A percentile compares a stretch with the other conserved stretches of the same genome.
phyloP scores from a whole-genome alignment of 306 rosid species.

The Luffa aegyptiaca region DNA sequence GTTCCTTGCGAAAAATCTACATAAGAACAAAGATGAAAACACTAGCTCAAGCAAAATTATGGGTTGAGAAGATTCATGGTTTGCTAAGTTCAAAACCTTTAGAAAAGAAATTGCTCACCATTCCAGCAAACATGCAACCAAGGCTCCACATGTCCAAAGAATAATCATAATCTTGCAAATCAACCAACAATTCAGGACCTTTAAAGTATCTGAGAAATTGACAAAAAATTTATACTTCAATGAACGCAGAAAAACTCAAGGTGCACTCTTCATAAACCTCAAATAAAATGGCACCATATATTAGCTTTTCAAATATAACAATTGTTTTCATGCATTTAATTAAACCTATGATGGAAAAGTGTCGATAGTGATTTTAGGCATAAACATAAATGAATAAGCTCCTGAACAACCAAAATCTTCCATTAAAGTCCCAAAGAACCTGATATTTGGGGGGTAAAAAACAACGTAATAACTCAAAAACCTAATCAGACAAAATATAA shows the following conservation, averaged over 20 bases:
- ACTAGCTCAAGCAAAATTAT: neutral
- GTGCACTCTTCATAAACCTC: neutral
- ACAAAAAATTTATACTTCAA: neutral
- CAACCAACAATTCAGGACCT: constrained; percentile 42
- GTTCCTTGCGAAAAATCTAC: constrained; percentile 70
- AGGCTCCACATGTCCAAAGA: constrained; percentile 98
- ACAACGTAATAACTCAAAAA: neutral
- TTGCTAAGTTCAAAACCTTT: neutral
- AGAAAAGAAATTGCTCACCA: constrained; percentile 47
- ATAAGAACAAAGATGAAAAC: neutral
- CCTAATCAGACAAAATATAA: neutral
- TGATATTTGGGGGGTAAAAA: neutral
- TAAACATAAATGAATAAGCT: neutral
- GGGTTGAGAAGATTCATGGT: neutral
- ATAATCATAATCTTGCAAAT: constrained; percentile 38
- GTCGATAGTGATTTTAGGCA: neutral
- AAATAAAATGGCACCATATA: neutral
- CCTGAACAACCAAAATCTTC: neutral
- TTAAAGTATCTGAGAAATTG: constrained; percentile 23
- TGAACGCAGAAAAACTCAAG: neutral
- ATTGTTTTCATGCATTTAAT: neutral
- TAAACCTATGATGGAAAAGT: neutral
- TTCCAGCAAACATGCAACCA: constrained; percentile 99
- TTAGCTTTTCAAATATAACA: neutral
- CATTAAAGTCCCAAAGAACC: neutral